These are phyloP conservation scores for Calonectria hongkongensis DNA, from an alignment of 2,329 filamentous ascomycete species.

Conservation along the genomic window DNA sequence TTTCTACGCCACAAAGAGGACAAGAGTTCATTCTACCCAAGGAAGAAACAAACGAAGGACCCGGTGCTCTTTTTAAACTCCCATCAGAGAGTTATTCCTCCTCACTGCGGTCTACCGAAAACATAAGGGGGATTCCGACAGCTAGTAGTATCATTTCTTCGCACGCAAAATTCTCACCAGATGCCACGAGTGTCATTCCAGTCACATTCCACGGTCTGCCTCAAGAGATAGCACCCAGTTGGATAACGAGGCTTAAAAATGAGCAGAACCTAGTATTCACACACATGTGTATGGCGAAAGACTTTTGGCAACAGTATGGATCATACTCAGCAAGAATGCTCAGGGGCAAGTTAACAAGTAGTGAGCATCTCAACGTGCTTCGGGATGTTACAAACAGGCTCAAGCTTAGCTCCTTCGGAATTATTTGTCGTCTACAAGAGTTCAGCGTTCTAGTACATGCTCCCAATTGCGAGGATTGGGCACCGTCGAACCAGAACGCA, in stretches of 20 bases:
- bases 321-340: slow-evolving; percentile 45
- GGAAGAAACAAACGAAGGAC: slow-evolving; percentile 10
- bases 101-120: neutral
- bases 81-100: slow-evolving; percentile 22
- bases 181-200: slow-evolving; percentile 32
- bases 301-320: slow-evolving; percentile 53
- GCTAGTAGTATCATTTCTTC: slow-evolving; percentile 33
- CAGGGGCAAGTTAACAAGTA: slow-evolving; percentile 48
- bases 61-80: neutral
- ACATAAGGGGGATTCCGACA: neutral
- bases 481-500: slow-evolving; percentile 33
- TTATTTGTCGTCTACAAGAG: slow-evolving; percentile 57
- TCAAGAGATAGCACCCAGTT: slow-evolving; percentile 40
- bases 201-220: slow-evolving; percentile 41
- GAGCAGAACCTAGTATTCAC: slow-evolving; percentile 57
- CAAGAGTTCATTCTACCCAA: neutral
- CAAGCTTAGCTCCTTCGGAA: slow-evolving; percentile 58
- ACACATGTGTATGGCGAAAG: slow-evolving; percentile 59
- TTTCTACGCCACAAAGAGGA: neutral
- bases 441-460: slow-evolving; percentile 65
- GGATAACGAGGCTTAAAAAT: slow-evolving; percentile 54
- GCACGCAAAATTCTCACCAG: slow-evolving; percentile 45
- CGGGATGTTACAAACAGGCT: slow-evolving; percentile 59
- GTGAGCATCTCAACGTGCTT: slow-evolving; percentile 46
- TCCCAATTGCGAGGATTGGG: slow-evolving; percentile 60